A percentile compares a stretch with the other conserved stretches of the same genome.
Conservation (phyloP, 495 filamentous ascomycete genomes). For the Daldinia childiae region DNA sequence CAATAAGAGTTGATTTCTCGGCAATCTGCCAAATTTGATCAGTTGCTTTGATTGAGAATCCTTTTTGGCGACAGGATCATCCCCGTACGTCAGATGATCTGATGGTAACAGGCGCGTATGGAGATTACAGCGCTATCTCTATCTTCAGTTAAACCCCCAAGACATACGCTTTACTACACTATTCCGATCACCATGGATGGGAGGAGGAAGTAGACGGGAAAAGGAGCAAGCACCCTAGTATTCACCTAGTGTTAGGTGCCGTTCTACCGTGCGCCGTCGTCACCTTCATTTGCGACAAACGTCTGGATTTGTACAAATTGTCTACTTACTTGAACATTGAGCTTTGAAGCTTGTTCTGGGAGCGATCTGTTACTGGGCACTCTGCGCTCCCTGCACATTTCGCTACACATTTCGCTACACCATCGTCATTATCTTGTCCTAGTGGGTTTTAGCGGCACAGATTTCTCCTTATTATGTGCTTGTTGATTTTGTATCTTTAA, state of each 20-base stretch:
- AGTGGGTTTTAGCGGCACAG: slow-evolving; percentile 12
- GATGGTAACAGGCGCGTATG: slow-evolving; percentile 21
- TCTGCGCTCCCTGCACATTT: slow-evolving; percentile 18
- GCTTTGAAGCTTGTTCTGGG: slow-evolving; percentile 23
- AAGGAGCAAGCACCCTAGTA: background rate
- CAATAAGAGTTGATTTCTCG: slow-evolving; percentile 35
- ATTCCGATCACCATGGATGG: slow-evolving; percentile 4
- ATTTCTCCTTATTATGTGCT: slow-evolving; percentile 16
- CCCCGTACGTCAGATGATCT: slow-evolving; percentile 13
- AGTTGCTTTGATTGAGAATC: slow-evolving; percentile 32
- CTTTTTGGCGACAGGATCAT: slow-evolving; percentile 26
- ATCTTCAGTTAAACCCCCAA: slow-evolving; percentile 10
- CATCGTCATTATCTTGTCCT: slow-evolving; percentile 28
- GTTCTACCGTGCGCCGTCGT: slow-evolving; percentile 22
- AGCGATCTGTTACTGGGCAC: slow-evolving; percentile 19
- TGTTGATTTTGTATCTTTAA: slow-evolving; percentile 34
- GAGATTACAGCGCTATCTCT: slow-evolving; percentile 11
- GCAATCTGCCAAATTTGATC: slow-evolving; percentile 43
- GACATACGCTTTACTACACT: background rate
- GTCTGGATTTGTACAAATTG: slow-evolving; percentile 16
- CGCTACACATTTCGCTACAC: slow-evolving; percentile 6
- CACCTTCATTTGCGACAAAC: slow-evolving; percentile 13
- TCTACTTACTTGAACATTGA: slow-evolving; percentile 25
- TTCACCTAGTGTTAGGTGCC: slow-evolving; percentile 10
- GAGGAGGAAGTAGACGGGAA: slow-evolving; percentile 3